phyloP scores from a whole-genome alignment of 371 early-diverging fungal species.

The Mortierella sp. region DNA sequence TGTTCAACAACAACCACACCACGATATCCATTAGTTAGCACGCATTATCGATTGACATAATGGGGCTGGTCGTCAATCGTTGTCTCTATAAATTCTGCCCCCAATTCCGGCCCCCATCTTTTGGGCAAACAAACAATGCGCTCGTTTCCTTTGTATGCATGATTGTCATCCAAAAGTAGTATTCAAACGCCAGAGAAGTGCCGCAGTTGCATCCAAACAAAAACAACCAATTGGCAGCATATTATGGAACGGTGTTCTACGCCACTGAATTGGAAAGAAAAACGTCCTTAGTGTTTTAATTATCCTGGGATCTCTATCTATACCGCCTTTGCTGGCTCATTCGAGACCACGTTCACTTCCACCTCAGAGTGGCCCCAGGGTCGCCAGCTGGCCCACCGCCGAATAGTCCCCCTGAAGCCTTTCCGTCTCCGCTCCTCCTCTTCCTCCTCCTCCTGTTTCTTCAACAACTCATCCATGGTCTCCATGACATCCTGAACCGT shows the following conservation, averaged over 20 bases:
- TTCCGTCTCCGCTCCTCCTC: conserved; percentile 14
- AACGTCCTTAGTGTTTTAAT: neutral
- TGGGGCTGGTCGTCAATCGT: conserved; percentile 42
- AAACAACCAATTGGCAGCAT: too few relatives aligned
- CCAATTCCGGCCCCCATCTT: conserved; percentile 38
- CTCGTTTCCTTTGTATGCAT: neutral
- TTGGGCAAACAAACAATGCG: conserved; percentile 3
- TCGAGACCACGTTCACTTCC: conserved; percentile 23
- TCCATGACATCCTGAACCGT: conserved; percentile 50
- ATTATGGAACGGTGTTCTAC: too few relatives aligned
- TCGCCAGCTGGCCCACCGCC: conserved; percentile 26
- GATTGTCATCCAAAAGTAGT: too few relatives aligned
- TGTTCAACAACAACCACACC: neutral
- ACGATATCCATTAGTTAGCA: conserved; percentile 11
- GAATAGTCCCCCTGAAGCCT: conserved; percentile 29
- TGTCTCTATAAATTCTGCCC: conserved; percentile 28
- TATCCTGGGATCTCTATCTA: neutral
- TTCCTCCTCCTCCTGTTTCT: conserved; percentile 46
- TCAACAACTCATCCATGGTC: conserved; percentile 45
- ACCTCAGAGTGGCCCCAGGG: conserved; percentile 28
- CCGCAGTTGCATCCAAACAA: too few relatives aligned
- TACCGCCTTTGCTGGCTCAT: conserved; percentile 22
- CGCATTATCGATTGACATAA: conserved; percentile 33
- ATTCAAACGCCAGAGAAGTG: too few relatives aligned
- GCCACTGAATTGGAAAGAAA: neutral